phyloP scores from a whole-genome alignment of 805 yeast species.

The Maudiozyma serrabonitensis region DNA sequence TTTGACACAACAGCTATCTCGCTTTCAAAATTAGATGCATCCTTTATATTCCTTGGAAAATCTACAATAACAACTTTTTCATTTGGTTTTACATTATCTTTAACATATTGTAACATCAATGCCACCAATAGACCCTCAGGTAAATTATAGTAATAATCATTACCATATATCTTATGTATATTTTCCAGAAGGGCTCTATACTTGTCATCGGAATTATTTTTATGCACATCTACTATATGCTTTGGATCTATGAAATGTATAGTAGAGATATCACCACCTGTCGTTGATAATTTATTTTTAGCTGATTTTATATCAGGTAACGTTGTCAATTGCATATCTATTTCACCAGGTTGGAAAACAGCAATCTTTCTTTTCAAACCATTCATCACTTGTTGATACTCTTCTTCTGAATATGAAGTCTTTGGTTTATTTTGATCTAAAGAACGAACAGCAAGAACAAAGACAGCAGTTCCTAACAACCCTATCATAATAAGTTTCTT shows the following conservation, averaged over 20 bases:
- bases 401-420: conserved; percentile 28
- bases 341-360: conserved; percentile 33
- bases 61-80: conserved; percentile 44
- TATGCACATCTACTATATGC: conserved; percentile 38
- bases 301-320: conserved; percentile 13
- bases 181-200: conserved; percentile 48
- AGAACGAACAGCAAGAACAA: conserved; percentile 32
- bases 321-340: conserved; percentile 35
- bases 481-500: conserved; percentile 35
- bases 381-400: conserved; percentile 36
- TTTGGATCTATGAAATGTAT: conserved; percentile 41
- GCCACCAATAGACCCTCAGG: conserved; percentile 32
- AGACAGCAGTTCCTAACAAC: conserved; percentile 36
- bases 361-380: conserved; percentile 44
- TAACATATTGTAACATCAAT: conserved; percentile 26
- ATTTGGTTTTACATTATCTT: conserved; percentile 20
- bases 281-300: conserved; percentile 6
- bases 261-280: conserved; percentile 7
- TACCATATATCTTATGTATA: conserved; percentile 19
- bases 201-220: conserved; percentile 34
- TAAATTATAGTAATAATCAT: conserved; percentile 18
- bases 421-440: conserved; percentile 30
- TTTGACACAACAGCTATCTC: conserved; percentile 45
- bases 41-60: conserved; percentile 54
- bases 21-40: conserved; percentile 65